phyloP scores from a whole-genome alignment of 2,329 filamentous ascomycete species.

The Colletotrichum phormii region DNA sequence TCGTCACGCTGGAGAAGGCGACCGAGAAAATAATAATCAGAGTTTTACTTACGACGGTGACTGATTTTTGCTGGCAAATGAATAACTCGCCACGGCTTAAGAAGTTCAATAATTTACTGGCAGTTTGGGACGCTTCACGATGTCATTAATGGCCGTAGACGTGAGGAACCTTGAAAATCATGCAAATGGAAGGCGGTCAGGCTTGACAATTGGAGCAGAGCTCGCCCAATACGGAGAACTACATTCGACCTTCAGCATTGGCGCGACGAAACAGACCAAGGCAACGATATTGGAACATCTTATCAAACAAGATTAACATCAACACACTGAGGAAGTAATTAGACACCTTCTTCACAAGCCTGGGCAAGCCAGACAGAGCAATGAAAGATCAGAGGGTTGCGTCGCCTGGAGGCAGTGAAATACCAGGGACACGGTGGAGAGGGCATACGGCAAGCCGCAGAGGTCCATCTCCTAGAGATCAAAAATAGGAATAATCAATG shows the following conservation, averaged over 20 bases:
- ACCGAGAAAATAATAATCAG: slow-evolving; percentile 10
- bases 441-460: slow-evolving; percentile 75
- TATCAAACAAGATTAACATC: too few relatives aligned
- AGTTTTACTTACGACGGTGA: slow-evolving; percentile 24
- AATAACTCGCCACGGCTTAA: not conserved
- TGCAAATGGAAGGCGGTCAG: slow-evolving; percentile 14
- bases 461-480: slow-evolving; percentile 55
- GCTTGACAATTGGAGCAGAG: not conserved
- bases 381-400: slow-evolving; percentile 72
- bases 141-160: not conserved
- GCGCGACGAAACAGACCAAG: too few relatives aligned
- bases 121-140: not conserved
- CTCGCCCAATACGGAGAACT: not conserved
- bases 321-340: too few relatives aligned
- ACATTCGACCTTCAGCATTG: not conserved
- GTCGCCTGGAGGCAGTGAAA: slow-evolving; percentile 78
- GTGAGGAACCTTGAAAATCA: not conserved
- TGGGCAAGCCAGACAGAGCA: slow-evolving; percentile 61
- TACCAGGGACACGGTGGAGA: slow-evolving; percentile 75
- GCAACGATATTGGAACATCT: too few relatives aligned
- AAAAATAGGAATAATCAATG: slow-evolving; percentile 82
- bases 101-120: not conserved
- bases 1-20: slow-evolving; percentile 2
- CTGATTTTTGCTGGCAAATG: not conserved
- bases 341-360: slow-evolving; percentile 64